Base-by-base conservation (phyloP, 139 green algal species). In the Trebouxia sp. region DNA sequence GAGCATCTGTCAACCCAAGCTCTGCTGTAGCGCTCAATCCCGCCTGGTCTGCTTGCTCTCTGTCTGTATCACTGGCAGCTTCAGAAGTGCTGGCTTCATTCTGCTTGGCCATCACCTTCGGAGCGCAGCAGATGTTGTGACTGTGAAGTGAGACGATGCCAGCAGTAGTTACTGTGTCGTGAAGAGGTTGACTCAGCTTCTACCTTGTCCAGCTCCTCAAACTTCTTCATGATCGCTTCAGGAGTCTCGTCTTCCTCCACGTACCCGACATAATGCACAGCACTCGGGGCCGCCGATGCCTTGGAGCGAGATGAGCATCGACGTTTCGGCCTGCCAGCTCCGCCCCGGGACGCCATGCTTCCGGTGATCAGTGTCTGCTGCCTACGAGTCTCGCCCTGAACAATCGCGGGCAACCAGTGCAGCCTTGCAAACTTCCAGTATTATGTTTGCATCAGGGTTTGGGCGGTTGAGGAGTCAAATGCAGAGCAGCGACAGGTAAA, bases 181-280 rank as follows among this genome's bases (percentile, higher is more conserved):
- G 14, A 14, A n/a, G 48, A 14, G 14, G 48, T 58, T 14, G 48
- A 58, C 48, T 14, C 45, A 39, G 39, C 45, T 75, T 26, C 77
- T 22, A 98, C 92, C 35, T 80, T 79, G 47, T 97, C 94, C 75
- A 98, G 83, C 83, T 94, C 93, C 69, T 90, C 90, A 78, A 98
- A 98, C 79, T 98, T 98, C 17, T 89, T 88, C 93, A 98, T 98
- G 79, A 98, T 98, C 92, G 95, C 96, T 50, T 98, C 95, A 1
- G 94, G 94, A 14, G 94, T 98, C 81, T 98, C 95, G 11, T 97
- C 91, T 26, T 98, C 95, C 85, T 98, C 94, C 0, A 98, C 95
- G 75, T 98, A 98, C 4, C 95, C 95, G 5, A 98, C 92, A 69
- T 98, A 98, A 84, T 98, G 94, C 10, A 91, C 86, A 6, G 91